Evolutionary conservation across 1,139 yeast species (phyloP).

Genomic region (Dujonia santamariae): DNA sequence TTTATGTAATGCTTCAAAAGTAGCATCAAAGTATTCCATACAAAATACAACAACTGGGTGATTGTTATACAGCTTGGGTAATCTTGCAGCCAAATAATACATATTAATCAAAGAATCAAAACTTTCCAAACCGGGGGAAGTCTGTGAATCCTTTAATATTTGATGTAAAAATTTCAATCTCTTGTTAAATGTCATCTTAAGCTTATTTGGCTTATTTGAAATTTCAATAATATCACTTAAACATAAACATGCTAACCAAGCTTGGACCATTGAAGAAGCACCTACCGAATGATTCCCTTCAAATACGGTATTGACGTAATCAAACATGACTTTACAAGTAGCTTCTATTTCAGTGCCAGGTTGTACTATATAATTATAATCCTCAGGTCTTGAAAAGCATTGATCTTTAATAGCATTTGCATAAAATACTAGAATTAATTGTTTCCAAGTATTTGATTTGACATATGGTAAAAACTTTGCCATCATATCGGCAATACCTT

Average conservation of each 20-base stretch:
- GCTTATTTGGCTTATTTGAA: conserved; percentile 28
- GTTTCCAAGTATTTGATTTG: conserved; percentile 53
- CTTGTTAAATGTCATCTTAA: conserved; percentile 34
- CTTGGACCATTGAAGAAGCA: conserved; percentile 28
- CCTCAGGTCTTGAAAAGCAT: conserved; percentile 55
- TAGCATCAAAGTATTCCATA: conserved; percentile 33
- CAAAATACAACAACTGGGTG: conserved; percentile 48
- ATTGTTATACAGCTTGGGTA: conserved; percentile 14
- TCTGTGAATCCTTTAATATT: conserved; percentile 32
- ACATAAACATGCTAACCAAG: conserved; percentile 36
- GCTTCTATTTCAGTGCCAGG: conserved; percentile 24
- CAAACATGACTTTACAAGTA: conserved; percentile 31
- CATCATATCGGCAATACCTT: conserved; percentile 37
- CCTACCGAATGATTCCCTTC: conserved; percentile 27
- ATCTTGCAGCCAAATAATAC: conserved; percentile 40
- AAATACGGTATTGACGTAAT: conserved; percentile 27
- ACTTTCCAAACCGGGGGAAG: conserved; percentile 38
- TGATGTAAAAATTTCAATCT: conserved; percentile 32
- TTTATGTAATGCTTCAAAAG: conserved; percentile 26
- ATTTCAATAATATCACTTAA: conserved; percentile 36
- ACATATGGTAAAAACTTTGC: conserved; percentile 38
- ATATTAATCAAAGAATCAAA: conserved; percentile 43
- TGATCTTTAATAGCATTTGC: conserved; percentile 52
- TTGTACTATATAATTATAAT: conserved; percentile 33
- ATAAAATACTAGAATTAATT: conserved; percentile 49